Evolutionary conservation across 192 early-diverging fungal species (phyloP), one percentile per base, ranked within the genome.

Genomic region (Helicostylum pulchrum): DNA sequence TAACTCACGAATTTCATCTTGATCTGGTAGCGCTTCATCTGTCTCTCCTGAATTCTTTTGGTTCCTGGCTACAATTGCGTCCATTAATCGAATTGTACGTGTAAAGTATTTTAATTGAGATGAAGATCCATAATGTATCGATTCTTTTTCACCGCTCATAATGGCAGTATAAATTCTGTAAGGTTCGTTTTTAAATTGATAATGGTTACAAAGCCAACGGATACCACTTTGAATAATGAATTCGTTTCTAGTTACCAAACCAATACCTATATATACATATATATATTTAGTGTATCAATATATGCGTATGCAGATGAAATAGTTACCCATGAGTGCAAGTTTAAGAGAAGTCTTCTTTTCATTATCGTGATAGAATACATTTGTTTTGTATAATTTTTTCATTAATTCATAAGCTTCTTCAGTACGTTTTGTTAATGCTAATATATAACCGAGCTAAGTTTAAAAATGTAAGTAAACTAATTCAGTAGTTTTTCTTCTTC

Each of bases 291-390:
- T 39, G 26, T 26, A 26, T 26, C 26, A 26, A 2, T 26, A 26
- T 26, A 2, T 26, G 1, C 2, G 26, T 39, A 39, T 9, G 6
- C 36, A 39, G 46, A 3, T 39, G 20, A 42, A 0, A 6, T 45
- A 34, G 67, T 77, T 79, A 91, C 90, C 80, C 30, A 92, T 70
- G 66, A 85, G 77, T 45, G 82, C 77, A 30, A 90, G 12, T 50
- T 78, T 74, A n/a, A 80, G 46, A 3, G 46, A 21, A 10, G 71
- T 55, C 19, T 66, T 62, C 59, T 60, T 61, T 21, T 53, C 20
- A 34, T 68, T 59, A 53, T 90, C 70, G 30, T 86, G 78, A 47
- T 76, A 87, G 62, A 84, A 89, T 0, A 91, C 78, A 61, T 80
- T 83, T 0, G 89, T 80, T 26, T 85, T 80, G 39, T 69, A 70